Evolutionary conservation across 352 stramenopile species (phyloP), one percentile per base, ranked within the genome.

Genomic region (Phytophthora sansomeana): DNA sequence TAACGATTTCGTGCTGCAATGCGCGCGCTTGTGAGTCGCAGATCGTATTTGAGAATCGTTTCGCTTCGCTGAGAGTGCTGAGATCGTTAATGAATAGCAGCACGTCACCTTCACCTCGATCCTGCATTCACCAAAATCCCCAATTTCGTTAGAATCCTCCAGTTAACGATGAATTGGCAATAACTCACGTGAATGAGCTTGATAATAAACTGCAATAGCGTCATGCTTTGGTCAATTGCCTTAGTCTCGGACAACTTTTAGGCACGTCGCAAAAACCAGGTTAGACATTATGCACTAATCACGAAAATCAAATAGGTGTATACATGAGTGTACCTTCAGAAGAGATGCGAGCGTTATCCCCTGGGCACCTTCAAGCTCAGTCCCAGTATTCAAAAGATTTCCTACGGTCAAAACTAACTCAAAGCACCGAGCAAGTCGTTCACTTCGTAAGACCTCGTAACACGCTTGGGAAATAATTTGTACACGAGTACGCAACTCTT

Each of bases 241-340:
- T 93, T 92, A n/a, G 87, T 95, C 49, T 95, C 87, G 0, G 87
- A 93, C 5, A 95, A 68, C 80, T 92, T 29, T 24, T 24, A 24
- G 21, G 21, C 21, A 24, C 21, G 3, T 24, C 1, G 21, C 21
- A 7, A 6, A 43, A 29, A n/a, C 10, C 9, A 4, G 9, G 28
- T 28, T 47, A 43, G 38, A 1, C 38, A 6, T 42, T 64, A 17
- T 58, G 17, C 24, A 8, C 32, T 49, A 33, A 13, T 35, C 16
- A 30, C 29, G 2, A 42, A 19, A 4, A 63, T 51, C 9, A 58
- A 60, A 51, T 8, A 14, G 11, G 26, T 7, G 19, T 2, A 63
- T 6, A 16, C 9, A 10, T 19, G n/a, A 28, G 5, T 35, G 29
- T 57, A 90, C 81, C 78, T 95, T 95, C 4, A 95, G 72, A 46